These are phyloP conservation scores for Eustoma russellianum DNA, from an alignment of 257 asterid species.

Conservation along the genomic window DNA sequence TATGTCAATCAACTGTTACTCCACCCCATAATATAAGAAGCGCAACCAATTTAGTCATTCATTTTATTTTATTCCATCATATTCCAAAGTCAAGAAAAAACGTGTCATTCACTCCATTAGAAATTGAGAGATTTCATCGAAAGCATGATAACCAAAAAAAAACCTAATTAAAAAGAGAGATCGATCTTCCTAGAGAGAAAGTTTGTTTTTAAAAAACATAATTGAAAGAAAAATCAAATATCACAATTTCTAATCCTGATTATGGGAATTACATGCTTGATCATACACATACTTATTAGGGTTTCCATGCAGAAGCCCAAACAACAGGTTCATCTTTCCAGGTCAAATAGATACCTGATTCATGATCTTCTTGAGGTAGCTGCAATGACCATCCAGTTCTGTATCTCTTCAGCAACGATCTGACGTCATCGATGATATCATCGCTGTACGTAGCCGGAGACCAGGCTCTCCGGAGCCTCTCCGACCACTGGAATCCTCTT, in stretches of 20 bases:
- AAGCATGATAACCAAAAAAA: too few species aligned
- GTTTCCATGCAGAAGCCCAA: constrained; percentile 93
- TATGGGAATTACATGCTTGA: not conserved
- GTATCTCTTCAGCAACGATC: constrained; percentile 68
- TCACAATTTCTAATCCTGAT: constrained; percentile 3
- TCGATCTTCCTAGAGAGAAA: too few species aligned
- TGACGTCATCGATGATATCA: constrained; percentile 69
- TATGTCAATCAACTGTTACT: too few species aligned
- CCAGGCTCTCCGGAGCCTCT: constrained; percentile 40
- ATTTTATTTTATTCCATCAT: too few species aligned
- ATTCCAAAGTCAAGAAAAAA: too few species aligned
- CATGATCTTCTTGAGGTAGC: constrained; percentile 20
- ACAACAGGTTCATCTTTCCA: constrained; percentile 84
- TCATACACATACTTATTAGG: constrained; percentile 14
- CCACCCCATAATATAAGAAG: too few species aligned
- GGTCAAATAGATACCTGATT: constrained; percentile 47
- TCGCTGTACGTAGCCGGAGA: constrained; percentile 36
- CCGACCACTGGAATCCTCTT: constrained; percentile 62
- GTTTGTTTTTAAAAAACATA: too few species aligned
- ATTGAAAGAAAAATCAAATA: too few species aligned
- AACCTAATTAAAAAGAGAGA: too few species aligned
- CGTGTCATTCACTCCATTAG: too few species aligned
- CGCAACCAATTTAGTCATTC: too few species aligned
- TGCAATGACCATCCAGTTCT: constrained; percentile 60
- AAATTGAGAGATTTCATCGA: too few species aligned